These are phyloP conservation scores for Arabidopsis arenosa DNA, from an alignment of 345 rosid species.

Conservation along the genomic window DNA sequence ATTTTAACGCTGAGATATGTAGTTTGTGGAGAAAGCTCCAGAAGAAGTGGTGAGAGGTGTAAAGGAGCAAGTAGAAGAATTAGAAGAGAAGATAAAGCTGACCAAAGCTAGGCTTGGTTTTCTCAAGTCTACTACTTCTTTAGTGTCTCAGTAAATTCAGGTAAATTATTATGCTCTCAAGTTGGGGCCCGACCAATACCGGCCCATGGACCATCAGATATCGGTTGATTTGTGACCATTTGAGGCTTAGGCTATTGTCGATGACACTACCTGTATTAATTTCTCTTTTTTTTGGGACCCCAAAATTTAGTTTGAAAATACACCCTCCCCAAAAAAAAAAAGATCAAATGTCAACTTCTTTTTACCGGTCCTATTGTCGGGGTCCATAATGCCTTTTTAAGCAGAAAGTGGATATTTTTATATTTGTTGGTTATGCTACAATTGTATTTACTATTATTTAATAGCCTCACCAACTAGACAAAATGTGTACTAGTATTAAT, in stretches of 20 bases:
- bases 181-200: slow-evolving; percentile 1
- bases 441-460: slow-evolving; percentile 4
- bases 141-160: slow-evolving; percentile 56
- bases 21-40: slow-evolving; percentile 88
- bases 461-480: slow-evolving; percentile 24
- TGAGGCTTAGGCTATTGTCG: not conserved
- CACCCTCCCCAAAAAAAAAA: not conserved
- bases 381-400: slow-evolving; percentile 31
- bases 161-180: slow-evolving; percentile 1
- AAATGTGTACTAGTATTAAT: not conserved
- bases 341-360: slow-evolving; percentile 12
- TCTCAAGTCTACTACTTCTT: slow-evolving; percentile 73
- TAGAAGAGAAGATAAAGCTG: slow-evolving; percentile 85
- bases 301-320: slow-evolving; percentile 13
- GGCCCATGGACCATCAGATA: slow-evolving; percentile 27
- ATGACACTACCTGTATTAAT: not conserved
- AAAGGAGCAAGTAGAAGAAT: slow-evolving; percentile 80
- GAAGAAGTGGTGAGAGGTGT: slow-evolving; percentile 84
- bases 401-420: slow-evolving; percentile 24
- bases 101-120: slow-evolving; percentile 76
- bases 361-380: slow-evolving; percentile 10
- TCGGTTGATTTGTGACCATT: not conserved
- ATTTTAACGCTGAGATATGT: slow-evolving; percentile 20
- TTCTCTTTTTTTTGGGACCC: not conserved
- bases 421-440: slow-evolving; percentile 12